These are phyloP conservation scores for Talaromyces trachyspermus DNA, from an alignment of 495 filamentous ascomycete species.

Conservation along the genomic window DNA sequence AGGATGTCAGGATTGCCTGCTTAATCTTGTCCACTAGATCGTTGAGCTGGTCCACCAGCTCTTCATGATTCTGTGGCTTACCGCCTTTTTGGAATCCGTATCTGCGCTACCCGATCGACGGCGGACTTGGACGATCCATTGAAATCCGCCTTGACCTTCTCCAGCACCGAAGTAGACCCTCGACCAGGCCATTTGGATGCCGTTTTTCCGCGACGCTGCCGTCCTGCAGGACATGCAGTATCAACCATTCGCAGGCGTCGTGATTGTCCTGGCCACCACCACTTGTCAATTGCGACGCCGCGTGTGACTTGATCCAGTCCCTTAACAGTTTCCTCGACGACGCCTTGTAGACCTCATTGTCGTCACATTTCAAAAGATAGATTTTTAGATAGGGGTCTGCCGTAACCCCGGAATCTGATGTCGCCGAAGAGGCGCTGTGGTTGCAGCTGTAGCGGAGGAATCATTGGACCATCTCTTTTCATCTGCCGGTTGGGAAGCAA, in stretches of 20 bases:
- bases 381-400: conserved; percentile 94
- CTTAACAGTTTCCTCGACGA: conserved; percentile 67
- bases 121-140: conserved; percentile 74
- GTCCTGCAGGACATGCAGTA: conserved; percentile 76
- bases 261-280: conserved; percentile 63
- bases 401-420: conserved; percentile 95
- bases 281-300: conserved; percentile 37
- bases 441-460: conserved; percentile 9
- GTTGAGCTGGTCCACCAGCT: conserved; percentile 65
- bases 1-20: conserved; percentile 76
- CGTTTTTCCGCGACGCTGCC: conserved; percentile 57
- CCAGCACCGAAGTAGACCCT: conserved; percentile 70
- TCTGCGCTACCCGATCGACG: conserved; percentile 75
- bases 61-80: conserved; percentile 50
- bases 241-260: conserved; percentile 96
- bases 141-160: conserved; percentile 88
- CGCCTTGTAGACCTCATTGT: conserved; percentile 86
- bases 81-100: conserved; percentile 54
- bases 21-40: conserved; percentile 86
- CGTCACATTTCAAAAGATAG: conserved; percentile 81
- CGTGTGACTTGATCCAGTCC: conserved; percentile 84
- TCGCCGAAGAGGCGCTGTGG: conserved; percentile 54
- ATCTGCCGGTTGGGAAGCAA: conserved; percentile 41
- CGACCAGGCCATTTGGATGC: conserved; percentile 70
- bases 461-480: conserved; percentile 33